Conservation (phyloP, 169 alveolate genomes). For the Cyclospora cayetanensis region DNA sequence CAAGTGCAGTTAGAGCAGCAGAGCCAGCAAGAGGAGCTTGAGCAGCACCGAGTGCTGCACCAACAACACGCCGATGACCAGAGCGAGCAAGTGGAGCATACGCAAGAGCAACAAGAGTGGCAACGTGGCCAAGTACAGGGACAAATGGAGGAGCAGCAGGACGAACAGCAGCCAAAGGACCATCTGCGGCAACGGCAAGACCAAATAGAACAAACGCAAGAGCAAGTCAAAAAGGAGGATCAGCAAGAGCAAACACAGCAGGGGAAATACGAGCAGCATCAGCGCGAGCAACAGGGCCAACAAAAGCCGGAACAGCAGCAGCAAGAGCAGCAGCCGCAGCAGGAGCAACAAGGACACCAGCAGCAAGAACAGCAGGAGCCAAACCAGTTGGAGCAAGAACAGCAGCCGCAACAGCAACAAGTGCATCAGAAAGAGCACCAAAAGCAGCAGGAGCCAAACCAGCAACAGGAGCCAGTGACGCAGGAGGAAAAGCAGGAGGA, state of each 20-base stretch:
- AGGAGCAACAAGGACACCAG: background rate
- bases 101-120: too few species aligned
- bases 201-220: too few species aligned
- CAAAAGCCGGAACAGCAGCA: conserved; percentile 1
- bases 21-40: too few species aligned
- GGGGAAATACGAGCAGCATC: too few species aligned
- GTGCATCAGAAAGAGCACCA: too few species aligned
- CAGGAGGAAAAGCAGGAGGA: background rate
- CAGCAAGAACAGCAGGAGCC: background rate
- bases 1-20: too few species aligned
- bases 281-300: background rate
- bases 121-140: too few species aligned
- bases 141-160: too few species aligned
- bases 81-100: background rate
- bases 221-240: too few species aligned
- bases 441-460: background rate
- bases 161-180: too few species aligned
- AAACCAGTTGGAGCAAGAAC: background rate
- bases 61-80: background rate
- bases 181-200: too few species aligned
- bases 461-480: background rate
- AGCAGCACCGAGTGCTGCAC: conserved; percentile 4
- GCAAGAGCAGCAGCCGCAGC: background rate
- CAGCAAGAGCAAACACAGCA: too few species aligned
- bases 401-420: background rate